Evolutionary conservation across 805 yeast species (phyloP).

Genomic region (Komagataella pseudopastoris): DNA sequence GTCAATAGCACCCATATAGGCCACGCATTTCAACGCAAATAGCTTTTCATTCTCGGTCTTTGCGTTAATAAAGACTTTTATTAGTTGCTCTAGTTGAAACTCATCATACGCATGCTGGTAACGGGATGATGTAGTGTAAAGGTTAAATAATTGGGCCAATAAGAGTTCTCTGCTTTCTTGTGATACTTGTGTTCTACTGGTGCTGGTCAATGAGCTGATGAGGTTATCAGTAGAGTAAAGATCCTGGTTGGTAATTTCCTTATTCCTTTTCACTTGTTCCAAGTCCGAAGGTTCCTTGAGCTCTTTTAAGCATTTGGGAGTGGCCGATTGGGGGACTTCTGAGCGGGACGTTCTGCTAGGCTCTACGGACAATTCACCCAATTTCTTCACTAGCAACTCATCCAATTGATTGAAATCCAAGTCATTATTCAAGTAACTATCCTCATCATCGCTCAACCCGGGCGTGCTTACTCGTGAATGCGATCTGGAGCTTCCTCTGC

Average conservation of each 20-base stretch:
- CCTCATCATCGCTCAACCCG: slow-evolving; percentile 8
- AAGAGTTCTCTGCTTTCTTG: slow-evolving; percentile 33
- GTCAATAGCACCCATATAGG: slow-evolving; percentile 31
- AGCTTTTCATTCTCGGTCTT: slow-evolving; percentile 1
- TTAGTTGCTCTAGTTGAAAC: background rate
- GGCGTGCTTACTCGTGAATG: background rate
- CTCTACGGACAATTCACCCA: background rate
- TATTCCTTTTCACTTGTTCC: slow-evolving; percentile 1
- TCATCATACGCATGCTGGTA: background rate
- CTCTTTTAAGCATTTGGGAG: background rate
- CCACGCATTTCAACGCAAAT: slow-evolving; percentile 21
- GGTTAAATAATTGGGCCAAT: slow-evolving; percentile 34
- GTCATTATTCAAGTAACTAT: slow-evolving; percentile 7
- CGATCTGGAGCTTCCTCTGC: slow-evolving; percentile 1
- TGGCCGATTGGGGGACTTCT: background rate
- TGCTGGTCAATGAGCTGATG: slow-evolving; percentile 24
- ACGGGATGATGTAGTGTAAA: slow-evolving; percentile 24
- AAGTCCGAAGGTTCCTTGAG: background rate
- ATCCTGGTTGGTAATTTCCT: slow-evolving; percentile 6
- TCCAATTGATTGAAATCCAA: slow-evolving; percentile 10
- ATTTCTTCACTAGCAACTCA: slow-evolving; percentile 6
- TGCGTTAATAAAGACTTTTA: slow-evolving; percentile 19
- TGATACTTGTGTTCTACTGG: slow-evolving; percentile 26
- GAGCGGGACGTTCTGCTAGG: background rate
- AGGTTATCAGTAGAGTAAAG: slow-evolving; percentile 27